Evolutionary conservation across 345 rosid species (phyloP).

Genomic region (Dimocarpus longan): DNA sequence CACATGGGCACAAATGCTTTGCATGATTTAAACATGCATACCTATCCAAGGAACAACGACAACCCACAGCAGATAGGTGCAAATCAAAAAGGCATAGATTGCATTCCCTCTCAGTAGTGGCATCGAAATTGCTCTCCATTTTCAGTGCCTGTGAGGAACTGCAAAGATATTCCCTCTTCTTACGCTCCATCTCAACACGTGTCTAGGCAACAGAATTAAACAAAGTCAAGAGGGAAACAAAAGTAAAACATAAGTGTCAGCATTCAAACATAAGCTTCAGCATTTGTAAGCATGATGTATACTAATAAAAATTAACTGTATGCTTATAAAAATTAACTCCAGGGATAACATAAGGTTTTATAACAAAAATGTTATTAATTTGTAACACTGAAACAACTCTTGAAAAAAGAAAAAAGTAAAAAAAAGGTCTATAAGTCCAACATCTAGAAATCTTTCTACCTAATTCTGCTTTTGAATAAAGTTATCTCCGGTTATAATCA

Average conservation of each 20-base stretch:
- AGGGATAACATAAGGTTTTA: background rate
- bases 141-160: conserved; percentile 64
- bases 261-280: background rate
- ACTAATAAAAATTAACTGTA: conserved; percentile 4
- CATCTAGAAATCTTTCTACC: background rate
- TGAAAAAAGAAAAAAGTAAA: too few relatives aligned
- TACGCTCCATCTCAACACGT: conserved; percentile 79
- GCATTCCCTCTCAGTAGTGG: conserved; percentile 90
- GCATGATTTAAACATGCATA: conserved; percentile 90
- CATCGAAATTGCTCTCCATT: conserved; percentile 92
- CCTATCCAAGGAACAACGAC: conserved; percentile 88
- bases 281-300: background rate
- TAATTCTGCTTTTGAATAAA: background rate
- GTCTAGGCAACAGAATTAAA: conserved; percentile 43
- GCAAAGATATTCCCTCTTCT: conserved; percentile 64
- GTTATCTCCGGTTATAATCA: background rate
- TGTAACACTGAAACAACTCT: background rate
- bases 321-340: background rate
- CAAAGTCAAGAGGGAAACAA: conserved; percentile 17
- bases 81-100: conserved; percentile 84
- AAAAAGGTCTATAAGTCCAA: background rate
- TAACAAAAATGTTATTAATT: background rate
- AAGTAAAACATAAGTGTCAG: background rate
- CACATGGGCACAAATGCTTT: conserved; percentile 82
- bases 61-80: conserved; percentile 98